Conservation (phyloP, 2,329 filamentous ascomycete genomes). For the Diaporthe citrichinensis region DNA sequence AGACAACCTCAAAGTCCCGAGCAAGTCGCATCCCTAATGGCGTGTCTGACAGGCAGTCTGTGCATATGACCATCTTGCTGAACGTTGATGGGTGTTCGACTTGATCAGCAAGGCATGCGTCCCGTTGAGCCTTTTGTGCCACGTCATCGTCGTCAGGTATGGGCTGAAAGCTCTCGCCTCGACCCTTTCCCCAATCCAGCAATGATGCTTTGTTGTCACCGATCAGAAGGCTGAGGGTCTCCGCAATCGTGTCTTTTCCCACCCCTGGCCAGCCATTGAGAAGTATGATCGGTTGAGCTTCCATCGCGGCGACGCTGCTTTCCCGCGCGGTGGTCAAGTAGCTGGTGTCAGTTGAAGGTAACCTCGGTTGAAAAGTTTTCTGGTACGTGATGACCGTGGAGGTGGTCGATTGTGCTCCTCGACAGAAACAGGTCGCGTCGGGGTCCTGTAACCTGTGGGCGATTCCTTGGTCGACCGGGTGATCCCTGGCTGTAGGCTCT, state of each 20-base stretch:
- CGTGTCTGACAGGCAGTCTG: constrained; percentile 48
- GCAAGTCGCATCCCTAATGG: constrained; percentile 44
- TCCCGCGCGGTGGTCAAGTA: not conserved
- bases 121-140: constrained; percentile 40
- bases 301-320: not conserved
- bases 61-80: constrained; percentile 47
- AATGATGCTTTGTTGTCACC: constrained; percentile 50
- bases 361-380: not conserved
- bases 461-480: not conserved
- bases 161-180: constrained; percentile 34
- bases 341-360: not conserved
- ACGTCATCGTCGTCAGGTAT: constrained; percentile 30
- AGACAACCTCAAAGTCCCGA: constrained; percentile 46
- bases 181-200: constrained; percentile 41
- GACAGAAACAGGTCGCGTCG: not conserved
- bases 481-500: not conserved
- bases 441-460: not conserved
- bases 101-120: constrained; percentile 46
- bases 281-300: constrained; percentile 47
- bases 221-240: constrained; percentile 50
- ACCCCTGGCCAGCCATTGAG: constrained; percentile 54
- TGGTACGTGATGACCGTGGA: not conserved
- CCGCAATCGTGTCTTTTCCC: constrained; percentile 51
- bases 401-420: not conserved
- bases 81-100: constrained; percentile 44